These are phyloP conservation scores for Debaryomyces singareniensis DNA, from an alignment of 1,139 yeast species.

Conservation along the genomic window DNA sequence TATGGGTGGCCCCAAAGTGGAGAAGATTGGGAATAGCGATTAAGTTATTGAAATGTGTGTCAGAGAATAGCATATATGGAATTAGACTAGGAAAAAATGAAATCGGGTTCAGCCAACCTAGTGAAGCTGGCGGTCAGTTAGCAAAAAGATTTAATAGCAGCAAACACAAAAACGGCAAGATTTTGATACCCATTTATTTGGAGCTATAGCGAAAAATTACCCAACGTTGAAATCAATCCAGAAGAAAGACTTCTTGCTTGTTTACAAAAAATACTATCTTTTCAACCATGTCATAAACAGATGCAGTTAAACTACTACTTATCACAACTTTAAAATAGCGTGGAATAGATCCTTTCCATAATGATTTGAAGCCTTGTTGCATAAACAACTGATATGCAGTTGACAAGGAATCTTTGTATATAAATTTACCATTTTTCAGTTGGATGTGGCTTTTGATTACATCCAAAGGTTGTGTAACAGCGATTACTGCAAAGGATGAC, in stretches of 20 bases:
- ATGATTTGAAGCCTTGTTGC: slow-evolving; percentile 55
- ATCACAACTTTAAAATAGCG: slow-evolving; percentile 72
- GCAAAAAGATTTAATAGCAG: slow-evolving; percentile 49
- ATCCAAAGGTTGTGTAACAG: slow-evolving; percentile 85
- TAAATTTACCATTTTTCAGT: slow-evolving; percentile 56
- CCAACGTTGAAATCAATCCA: neutral
- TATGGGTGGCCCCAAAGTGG: slow-evolving; percentile 54
- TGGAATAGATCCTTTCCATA: slow-evolving; percentile 81
- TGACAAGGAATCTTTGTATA: slow-evolving; percentile 62
- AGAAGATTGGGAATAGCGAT: slow-evolving; percentile 47
- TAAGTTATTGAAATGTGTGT: slow-evolving; percentile 34
- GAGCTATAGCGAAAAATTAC: slow-evolving; percentile 12
- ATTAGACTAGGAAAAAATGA: slow-evolving; percentile 29
- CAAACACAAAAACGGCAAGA: slow-evolving; percentile 43
- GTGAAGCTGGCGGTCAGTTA: slow-evolving; percentile 51
- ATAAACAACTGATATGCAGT: slow-evolving; percentile 69
- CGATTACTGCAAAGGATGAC: slow-evolving; percentile 62
- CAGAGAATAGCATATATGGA: slow-evolving; percentile 47
- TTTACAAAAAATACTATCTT: slow-evolving; percentile 42
- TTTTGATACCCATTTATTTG: slow-evolving; percentile 45
- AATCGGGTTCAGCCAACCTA: slow-evolving; percentile 70
- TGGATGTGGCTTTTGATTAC: slow-evolving; percentile 87
- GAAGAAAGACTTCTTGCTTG: slow-evolving; percentile 40
- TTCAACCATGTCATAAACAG: slow-evolving; percentile 60
- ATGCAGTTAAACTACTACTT: slow-evolving; percentile 73